Base-by-base conservation (phyloP, 2,329 filamentous ascomycete genomes). In the Botrytis porri region DNA sequence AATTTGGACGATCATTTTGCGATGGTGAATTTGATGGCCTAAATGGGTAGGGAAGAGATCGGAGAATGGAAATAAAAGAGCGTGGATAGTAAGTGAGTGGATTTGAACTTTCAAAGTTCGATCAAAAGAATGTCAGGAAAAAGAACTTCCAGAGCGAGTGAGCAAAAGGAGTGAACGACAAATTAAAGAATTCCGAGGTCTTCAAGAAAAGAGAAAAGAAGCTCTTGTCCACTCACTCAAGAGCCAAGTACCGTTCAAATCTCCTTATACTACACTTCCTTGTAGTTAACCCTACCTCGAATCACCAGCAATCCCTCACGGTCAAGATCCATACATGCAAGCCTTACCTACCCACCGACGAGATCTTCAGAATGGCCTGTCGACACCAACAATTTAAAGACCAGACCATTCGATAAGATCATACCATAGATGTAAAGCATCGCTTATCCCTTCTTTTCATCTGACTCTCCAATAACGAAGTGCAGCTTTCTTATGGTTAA, bases 121-220 rank as follows among this genome's bases (percentile, higher is more conserved):
- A 32, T 65, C 62, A 48, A 65, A 61, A 65, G 63, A 65, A 65
- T 65, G 62, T 16, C 63, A 48, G 29, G 29, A 35, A 64, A 32
- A 29, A 9, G 18, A 41, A 64, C 62, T 64, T 64, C 62, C 41
- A 8, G 62, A 64, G n/a, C 29, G 18, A 65, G 29, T 45, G 29
- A 32, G 39, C 32, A 65, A 35, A 65, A 25, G n/a, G 45, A 43
- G 32, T 25, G 41, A 48, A 48, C 12, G 29, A n/a, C 43, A 35
- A 14, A 65, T 22, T 4, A 5, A 48, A 37, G 14, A 54, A 14
- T n/a, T n/a, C 48, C 12, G 48, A 54, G 8, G 7, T 57, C 51
- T 35, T 48, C 51, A 65, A 48, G 41, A 65, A 29, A 48, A 32
- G 16, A 20, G 20, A 1, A 48, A 16, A 18, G 43, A 37, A 65